A percentile compares a stretch with the other conserved stretches of the same genome.
Conservation (phyloP, 306 rosid species). For the Erythrophleum fordii region DNA sequence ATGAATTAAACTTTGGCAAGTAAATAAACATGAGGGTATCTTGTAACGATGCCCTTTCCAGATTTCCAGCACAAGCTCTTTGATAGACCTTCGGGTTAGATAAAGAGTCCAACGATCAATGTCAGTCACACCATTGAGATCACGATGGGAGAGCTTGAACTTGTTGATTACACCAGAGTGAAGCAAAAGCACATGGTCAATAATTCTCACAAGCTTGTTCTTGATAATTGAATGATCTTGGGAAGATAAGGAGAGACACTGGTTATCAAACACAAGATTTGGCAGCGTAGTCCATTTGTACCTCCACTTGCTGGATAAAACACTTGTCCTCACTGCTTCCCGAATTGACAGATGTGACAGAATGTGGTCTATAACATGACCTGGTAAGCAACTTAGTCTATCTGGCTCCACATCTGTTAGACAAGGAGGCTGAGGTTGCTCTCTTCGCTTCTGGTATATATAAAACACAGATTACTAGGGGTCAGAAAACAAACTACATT, state of each 20-base stretch:
- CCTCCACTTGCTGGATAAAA: slow-evolving; percentile 75
- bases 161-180: slow-evolving; percentile 55
- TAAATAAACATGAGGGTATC: slow-evolving; percentile 58
- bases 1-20: slow-evolving; percentile 55
- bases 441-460: slow-evolving; percentile 43
- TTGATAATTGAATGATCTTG: slow-evolving; percentile 41
- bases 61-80: slow-evolving; percentile 65
- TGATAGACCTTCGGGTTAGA: slow-evolving; percentile 52
- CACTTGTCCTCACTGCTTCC: slow-evolving; percentile 66
- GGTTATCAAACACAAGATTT: slow-evolving; percentile 61
- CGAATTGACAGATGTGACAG: slow-evolving; percentile 52
- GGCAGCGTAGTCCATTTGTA: slow-evolving; percentile 60
- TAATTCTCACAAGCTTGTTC: slow-evolving; percentile 52
- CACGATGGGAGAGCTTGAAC: slow-evolving; percentile 65
- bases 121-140: slow-evolving; percentile 49
- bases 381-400: slow-evolving; percentile 60
- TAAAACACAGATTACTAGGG: slow-evolving; percentile 11
- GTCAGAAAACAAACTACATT: slow-evolving; percentile 38
- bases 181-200: slow-evolving; percentile 76
- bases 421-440: slow-evolving; percentile 40
- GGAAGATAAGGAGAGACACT: slow-evolving; percentile 38
- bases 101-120: slow-evolving; percentile 62
- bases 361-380: slow-evolving; percentile 56
- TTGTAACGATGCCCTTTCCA: slow-evolving; percentile 63
- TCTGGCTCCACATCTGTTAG: slow-evolving; percentile 52